Base-by-base conservation (phyloP, 192 early-diverging fungal species). In the Coemansia sp. region DNA sequence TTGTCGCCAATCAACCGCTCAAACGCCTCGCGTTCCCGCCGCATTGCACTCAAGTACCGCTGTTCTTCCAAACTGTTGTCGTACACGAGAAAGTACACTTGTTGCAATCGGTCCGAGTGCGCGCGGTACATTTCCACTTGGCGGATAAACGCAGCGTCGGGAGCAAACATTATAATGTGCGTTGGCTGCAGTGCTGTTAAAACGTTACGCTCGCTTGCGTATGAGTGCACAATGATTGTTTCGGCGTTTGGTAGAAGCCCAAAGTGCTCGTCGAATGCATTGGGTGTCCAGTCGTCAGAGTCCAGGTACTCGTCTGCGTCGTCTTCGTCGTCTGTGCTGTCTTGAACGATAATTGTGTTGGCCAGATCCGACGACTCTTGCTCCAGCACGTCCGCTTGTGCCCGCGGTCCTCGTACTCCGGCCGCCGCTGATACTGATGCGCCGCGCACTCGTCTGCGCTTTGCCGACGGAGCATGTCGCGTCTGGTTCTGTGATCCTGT, bases 31-130 rank as follows among this genome's bases (percentile, higher is more conserved):
- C 95, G 95, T 71, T 98, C 96, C 46, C 85, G 85, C 19, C 96
- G 81, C 62, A 98, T 87, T 0, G 80, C 72, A 21, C 89, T 89
- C 36, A 98, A 69, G 62, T 94, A 98, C 23, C 85, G 75, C 74
- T 98, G 96, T 74, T 97, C 97, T 72, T 99, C 95, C 1, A 95
- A 85, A 7, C 92, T 94, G 73, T 95, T 91, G 54, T 96, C 91
- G 69, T 99, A 98, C 1, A 95, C 84, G 67, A 97, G 83, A 72
- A 98, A 97, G 59, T 94, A 97, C 5, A 98, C 91, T 56, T 88
- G 88, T 17, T 90, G 64, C 17, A 84, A 69, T 7, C 66, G 54
- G 2, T 69, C 70, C 66, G 89, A 67, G 8, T 53, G 25, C 10
- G 86, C 84, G 60, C 87, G 83, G 66, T 72, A 74, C 51, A 93